Base-by-base conservation (phyloP, 257 asterid species). In the Jaltomata sinuosa region DNA sequence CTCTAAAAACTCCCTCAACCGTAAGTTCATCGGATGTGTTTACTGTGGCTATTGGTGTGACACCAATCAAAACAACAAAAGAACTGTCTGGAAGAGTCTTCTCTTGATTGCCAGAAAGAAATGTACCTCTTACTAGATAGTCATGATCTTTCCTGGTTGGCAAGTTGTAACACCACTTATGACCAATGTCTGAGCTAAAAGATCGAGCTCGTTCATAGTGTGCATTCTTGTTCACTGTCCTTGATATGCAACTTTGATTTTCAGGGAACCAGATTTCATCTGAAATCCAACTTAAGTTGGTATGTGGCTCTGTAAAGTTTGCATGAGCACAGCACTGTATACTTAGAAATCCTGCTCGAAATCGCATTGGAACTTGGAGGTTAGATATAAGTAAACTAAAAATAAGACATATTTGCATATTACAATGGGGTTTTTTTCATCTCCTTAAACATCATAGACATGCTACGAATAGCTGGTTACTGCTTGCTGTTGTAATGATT, bases 131-230 rank as follows among this genome's bases (percentile, higher is more conserved):
- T 45, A 91, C 69, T 79, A 91, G n/a, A 80, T 92, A 92, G 68
- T 81, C 88, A 84, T 84, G 86, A 54, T 74, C 90, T 42, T 32
- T 91, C 83, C 40, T 59, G 79, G 95, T 89, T 22, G 90, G 85
- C 81, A 92, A 84, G 81, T 61, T 84, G 81, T 89, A 91, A 78
- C 94, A 92, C 94, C 94, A 91, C 85, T 92, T 91, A 67, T 65
- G 83, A 45, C 86, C 86, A 27, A 87, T 74, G 25, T 84, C 84
- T 61, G 88, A 85, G 82, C 72, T 84, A 77, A 91, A 92, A 69
- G 79, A 82, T 50, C 94, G 85, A 57, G 92, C 86, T 83, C 72
- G 85, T 49, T 78, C 87, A 34, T 86, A 81, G 34, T 81, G 84
- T 82, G 80, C 79, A 76, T 86, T 79, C 50, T 40, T 74, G 31